These are phyloP conservation scores for Amanita thiersii DNA, from an alignment of 768 basidiomycete species.

Conservation along the genomic window DNA sequence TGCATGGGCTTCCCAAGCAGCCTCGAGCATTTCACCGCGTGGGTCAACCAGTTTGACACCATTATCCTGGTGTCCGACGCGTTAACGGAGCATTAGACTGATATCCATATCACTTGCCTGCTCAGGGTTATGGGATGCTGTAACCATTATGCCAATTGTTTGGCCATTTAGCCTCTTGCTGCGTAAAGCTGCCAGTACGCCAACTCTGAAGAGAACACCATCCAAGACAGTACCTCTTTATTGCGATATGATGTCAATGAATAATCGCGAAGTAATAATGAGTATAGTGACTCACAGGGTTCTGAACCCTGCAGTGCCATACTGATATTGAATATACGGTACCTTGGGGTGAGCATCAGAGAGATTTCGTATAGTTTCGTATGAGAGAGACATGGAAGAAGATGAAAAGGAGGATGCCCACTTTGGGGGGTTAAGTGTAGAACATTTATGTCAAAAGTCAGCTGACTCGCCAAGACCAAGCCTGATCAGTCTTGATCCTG, in stretches of 20 bases:
- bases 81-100: constrained; percentile 8
- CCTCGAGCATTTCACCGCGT: constrained; percentile 93
- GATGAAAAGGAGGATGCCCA: constrained; percentile 10
- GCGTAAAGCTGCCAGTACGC: constrained; percentile 80
- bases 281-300: constrained; percentile 54
- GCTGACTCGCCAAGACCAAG: constrained; percentile 12
- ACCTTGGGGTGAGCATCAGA: constrained; percentile 67
- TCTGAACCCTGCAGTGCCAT: constrained; percentile 94
- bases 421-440: constrained; percentile 3
- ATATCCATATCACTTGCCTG: constrained; percentile 41
- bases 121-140: constrained; percentile 99
- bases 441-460: constrained; percentile 9
- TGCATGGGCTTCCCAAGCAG: constrained; percentile 86
- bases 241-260: constrained; percentile 10
- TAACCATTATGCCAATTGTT: constrained; percentile 96
- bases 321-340: constrained; percentile 61
- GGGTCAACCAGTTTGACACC: constrained; percentile 98
- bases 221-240: constrained; percentile 64
- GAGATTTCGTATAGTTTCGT: constrained; percentile 38
- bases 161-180: constrained; percentile 90
- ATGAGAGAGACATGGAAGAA: constrained; percentile 18
- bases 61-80: constrained; percentile 63
- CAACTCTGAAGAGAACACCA: constrained; percentile 91
- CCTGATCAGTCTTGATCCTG: constrained; percentile 12
- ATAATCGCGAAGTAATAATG: constrained; percentile 9